Percentiles rank a stretch among this genome's conserved stretches.
phyloP scores from a whole-genome alignment of 495 filamentous ascomycete species.

The Penicillium paradoxum region DNA sequence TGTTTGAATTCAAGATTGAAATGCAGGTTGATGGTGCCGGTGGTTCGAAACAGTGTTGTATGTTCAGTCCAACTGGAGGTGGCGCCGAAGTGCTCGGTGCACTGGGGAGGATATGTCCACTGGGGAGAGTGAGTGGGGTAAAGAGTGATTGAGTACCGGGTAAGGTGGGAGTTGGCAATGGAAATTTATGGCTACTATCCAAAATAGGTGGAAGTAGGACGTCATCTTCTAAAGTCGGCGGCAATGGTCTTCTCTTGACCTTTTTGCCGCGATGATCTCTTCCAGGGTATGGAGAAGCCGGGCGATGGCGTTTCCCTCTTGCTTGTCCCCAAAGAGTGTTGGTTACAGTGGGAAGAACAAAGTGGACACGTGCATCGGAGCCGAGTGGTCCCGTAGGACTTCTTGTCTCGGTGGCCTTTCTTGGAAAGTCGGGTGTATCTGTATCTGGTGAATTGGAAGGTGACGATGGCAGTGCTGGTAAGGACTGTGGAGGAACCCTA shows the following conservation, averaged over 20 bases:
- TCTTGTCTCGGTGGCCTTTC: neutral
- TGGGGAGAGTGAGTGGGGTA: neutral
- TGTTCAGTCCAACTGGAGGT: neutral
- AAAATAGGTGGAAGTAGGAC: neutral
- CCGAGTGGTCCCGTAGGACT: neutral
- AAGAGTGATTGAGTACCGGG: neutral
- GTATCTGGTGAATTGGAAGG: neutral
- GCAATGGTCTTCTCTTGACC: neutral
- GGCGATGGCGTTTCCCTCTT: neutral
- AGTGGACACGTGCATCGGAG: neutral
- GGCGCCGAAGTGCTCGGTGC: no score
- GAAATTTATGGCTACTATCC: neutral
- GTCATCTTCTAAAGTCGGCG: neutral
- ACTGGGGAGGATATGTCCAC: neutral
- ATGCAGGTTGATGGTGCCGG: neutral
- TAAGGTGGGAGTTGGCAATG: neutral
- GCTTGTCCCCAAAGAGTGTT: neutral
- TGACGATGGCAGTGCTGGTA: neutral
- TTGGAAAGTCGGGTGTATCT: neutral
- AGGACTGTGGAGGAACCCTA: no score
- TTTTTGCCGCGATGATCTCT: neutral
- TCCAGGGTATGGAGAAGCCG: neutral
- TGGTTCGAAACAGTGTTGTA: neutral
- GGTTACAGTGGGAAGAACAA: neutral
- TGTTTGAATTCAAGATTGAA: neutral